Evolutionary conservation across 495 filamentous ascomycete species (phyloP).

Genomic region (Cryomyces antarcticus): DNA sequence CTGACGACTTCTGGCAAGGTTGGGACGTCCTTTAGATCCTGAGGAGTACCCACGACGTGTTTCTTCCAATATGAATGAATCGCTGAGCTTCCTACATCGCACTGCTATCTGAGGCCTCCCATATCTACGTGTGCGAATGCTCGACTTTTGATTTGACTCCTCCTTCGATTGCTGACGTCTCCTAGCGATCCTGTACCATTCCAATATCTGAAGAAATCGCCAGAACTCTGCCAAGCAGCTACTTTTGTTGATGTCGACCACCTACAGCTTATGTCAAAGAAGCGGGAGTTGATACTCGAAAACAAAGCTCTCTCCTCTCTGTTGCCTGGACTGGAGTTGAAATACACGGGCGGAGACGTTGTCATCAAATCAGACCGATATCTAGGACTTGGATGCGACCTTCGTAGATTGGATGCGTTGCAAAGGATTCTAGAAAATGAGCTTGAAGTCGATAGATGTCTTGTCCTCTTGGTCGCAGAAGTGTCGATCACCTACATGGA

Average conservation of each 20-base stretch:
- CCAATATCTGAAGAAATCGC: slow-evolving; percentile 49
- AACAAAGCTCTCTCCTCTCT: slow-evolving; percentile 35
- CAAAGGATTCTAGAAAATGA: slow-evolving; percentile 31
- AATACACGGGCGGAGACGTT: slow-evolving; percentile 20
- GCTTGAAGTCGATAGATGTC: slow-evolving; percentile 31
- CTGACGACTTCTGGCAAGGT: neutral
- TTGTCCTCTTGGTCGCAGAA: slow-evolving; percentile 65
- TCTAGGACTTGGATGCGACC: slow-evolving; percentile 62
- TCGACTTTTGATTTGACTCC: too few relatives aligned
- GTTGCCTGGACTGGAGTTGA: slow-evolving; percentile 28
- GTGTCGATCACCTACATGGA: slow-evolving; percentile 89
- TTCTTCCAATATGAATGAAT: too few relatives aligned
- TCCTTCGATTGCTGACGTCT: neutral
- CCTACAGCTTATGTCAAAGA: slow-evolving; percentile 55
- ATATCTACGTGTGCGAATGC: too few relatives aligned
- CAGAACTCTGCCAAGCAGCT: slow-evolving; percentile 29
- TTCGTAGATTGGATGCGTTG: slow-evolving; percentile 41
- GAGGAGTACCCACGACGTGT: neutral
- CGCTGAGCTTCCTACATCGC: too few relatives aligned
- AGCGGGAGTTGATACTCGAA: slow-evolving; percentile 40
- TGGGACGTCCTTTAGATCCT: neutral
- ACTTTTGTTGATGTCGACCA: slow-evolving; percentile 81
- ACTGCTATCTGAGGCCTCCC: too few relatives aligned
- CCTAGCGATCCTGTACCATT: slow-evolving; percentile 77
- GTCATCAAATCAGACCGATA: slow-evolving; percentile 30